Evolutionary conservation across 176 grass and related monocot species (phyloP).

Genomic region (Bolboschoenus planiculmis): DNA sequence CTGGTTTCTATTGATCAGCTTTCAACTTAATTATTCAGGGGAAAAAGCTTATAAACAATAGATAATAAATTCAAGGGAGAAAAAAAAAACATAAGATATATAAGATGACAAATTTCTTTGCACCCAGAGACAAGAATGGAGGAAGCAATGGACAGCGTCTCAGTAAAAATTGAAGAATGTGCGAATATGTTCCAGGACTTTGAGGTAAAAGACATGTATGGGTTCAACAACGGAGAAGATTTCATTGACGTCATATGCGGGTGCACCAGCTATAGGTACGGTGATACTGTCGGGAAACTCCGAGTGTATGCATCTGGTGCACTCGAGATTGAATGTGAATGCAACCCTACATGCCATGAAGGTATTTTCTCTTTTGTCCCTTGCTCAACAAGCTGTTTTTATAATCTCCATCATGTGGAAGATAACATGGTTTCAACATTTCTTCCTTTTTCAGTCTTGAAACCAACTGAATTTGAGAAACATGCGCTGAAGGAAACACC

Average conservation of each 20-base stretch:
- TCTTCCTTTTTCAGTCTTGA: slow-evolving; percentile 20
- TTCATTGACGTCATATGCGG: slow-evolving; percentile 35
- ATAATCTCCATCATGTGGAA: background rate
- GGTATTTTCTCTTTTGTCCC: background rate
- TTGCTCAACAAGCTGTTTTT: background rate
- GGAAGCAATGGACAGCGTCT: slow-evolving; percentile 16
- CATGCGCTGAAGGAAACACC: slow-evolving; percentile 21
- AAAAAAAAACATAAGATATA: background rate
- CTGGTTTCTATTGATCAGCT: background rate
- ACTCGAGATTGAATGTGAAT: slow-evolving; percentile 29
- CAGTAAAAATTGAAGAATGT: background rate
- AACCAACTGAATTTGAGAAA: slow-evolving; percentile 35
- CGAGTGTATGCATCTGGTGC: slow-evolving; percentile 22
- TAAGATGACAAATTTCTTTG: background rate
- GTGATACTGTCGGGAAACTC: slow-evolving; percentile 31
- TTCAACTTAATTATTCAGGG: background rate
- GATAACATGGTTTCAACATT: background rate
- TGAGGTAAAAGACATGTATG: slow-evolving; percentile 28
- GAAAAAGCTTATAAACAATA: background rate
- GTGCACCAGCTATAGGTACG: slow-evolving; percentile 29
- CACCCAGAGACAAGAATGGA: background rate
- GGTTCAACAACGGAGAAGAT: slow-evolving; percentile 23
- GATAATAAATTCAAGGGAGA: background rate
- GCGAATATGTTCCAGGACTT: slow-evolving; percentile 15
- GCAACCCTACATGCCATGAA: slow-evolving; percentile 19